Conservation (phyloP, 208 protist genomes). For the Trypanosoma rangeli region DNA sequence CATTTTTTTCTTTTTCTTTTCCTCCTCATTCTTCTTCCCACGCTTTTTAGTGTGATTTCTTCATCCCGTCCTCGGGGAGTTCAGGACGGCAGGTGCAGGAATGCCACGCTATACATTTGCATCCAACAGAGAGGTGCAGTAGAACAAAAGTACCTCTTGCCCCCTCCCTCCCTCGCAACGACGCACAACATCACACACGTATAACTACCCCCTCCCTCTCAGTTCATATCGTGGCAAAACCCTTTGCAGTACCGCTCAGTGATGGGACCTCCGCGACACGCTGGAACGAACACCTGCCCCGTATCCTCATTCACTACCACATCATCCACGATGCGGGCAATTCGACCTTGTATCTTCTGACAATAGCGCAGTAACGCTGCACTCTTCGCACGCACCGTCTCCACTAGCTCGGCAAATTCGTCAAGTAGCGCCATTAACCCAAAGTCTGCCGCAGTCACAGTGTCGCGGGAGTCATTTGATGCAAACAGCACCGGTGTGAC, state of each 20-base stretch:
- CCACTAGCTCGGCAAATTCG: conserved; percentile 22
- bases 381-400: conserved; percentile 30
- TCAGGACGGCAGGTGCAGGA: not conserved
- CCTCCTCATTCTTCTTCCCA: not conserved
- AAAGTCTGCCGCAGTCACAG: conserved; percentile 20
- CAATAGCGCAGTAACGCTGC: conserved; percentile 28
- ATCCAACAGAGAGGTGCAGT: not conserved
- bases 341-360: conserved; percentile 27
- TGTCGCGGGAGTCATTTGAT: conserved; percentile 10
- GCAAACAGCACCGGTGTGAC: conserved; percentile 15
- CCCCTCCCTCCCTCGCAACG: not conserved
- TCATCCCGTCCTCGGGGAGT: not conserved
- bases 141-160: not conserved
- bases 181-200: not conserved
- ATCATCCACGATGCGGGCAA: conserved; percentile 31
- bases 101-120: not conserved
- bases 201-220: not conserved
- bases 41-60: not conserved
- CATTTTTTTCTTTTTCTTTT: not conserved
- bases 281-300: conserved; percentile 18
- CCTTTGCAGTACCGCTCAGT: conserved; percentile 26
- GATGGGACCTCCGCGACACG: conserved; percentile 26
- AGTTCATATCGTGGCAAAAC: conserved; percentile 27
- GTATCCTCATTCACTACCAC: conserved; percentile 31
- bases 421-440: conserved; percentile 24